Evolutionary conservation across 257 asterid species (phyloP), one percentile per base, ranked within the genome.

Genomic region (Solanum pennellii): DNA sequence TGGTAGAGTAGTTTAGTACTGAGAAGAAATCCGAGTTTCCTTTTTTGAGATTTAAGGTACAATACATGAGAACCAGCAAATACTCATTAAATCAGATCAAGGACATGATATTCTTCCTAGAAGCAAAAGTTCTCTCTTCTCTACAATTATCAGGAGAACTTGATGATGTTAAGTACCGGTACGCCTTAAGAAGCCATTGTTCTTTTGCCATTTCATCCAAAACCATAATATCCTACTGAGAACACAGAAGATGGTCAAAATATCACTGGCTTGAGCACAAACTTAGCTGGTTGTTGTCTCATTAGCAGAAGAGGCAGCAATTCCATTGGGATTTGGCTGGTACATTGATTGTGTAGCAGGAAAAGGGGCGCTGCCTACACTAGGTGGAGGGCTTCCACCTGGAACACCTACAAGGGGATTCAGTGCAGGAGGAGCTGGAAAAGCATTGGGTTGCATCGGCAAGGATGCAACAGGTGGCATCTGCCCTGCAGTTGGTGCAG

Each of bases 361-460:
- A 56, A 90, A 72, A 18, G 42, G 86, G 86, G 69, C 44, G 65
- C 90, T 88, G 83, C 85, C 80, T 33, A 90, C 87, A 89, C 88
- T 77, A 52, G 92, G 87, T 47, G 90, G 76, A 86, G 92, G 89
- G 80, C 86, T 89, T 7, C 88, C 92, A 35, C 91, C 92, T 10
- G 93, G 90, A 86, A 85, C 85, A 31, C 91, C 88, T 27, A 87
- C 65, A 37, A 83, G 89, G 83, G 86, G 74, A 86, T 86, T 80
- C 47, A 88, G 90, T 21, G 87, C 85, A 25, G 89, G 90, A 65
- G 90, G 92, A 25, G 87, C 85, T 25, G 89, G 89, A 44, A 86
- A 21, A 37, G 88, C 91, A 74, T 86, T 76, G 13, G 87, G 88
- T 62, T 83, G 94, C 60, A 79, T 74, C 41, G 92, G 92, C 84